Base-by-base conservation (phyloP, 176 grass and related monocot species). In the Leersia perrieri region DNA sequence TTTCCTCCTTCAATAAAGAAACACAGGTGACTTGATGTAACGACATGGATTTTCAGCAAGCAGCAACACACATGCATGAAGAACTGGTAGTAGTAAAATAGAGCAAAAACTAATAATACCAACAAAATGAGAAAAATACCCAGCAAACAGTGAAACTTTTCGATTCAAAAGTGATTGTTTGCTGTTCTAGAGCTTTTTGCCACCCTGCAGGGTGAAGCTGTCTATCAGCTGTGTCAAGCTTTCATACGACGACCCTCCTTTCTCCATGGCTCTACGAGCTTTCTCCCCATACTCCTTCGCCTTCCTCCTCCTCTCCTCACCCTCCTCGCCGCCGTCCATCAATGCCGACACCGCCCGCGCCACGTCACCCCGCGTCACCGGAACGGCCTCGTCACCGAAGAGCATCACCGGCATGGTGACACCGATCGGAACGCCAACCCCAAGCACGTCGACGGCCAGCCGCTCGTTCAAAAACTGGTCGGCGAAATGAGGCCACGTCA, bases 391-490 rank as follows among this genome's bases (percentile, higher is more conserved):
- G 57, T 76, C 68, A 55, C 58, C 58, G 4, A 84, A 36, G 0
- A 83, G 9, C 53, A 33, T 27, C 33, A 72, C 63, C 0, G 89
- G 84, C 15, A 23, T 0, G 57, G 36, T 60, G 10, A 7, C 89
- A 9, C 89, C 89, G 22, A 87, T 3, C 10, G 71, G 72, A 11
- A 92, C 69, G 20, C 87, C 90, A 2, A 87, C 70, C 0, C 83
- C 68, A 7, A 92, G 83, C 23, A 92, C 87, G 34, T 89, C 66
- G 10, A 92, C 90, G 1, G 11, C 71, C 60, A 89, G 47, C 65
- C 76, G 81, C 71, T 92, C 87, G 80, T 92, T 92, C 7, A 92
- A 4, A 47, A 92, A 92, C 87, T 92, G 90, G 22, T 92, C 87
- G 7, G 70, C 9, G 40, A 89, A 92, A 14, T 87, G 87, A 16